Evolutionary conservation across 1,139 yeast genomes (phyloP), one percentile per base, ranked within the genome.

Genomic region (Pichia sp.): DNA sequence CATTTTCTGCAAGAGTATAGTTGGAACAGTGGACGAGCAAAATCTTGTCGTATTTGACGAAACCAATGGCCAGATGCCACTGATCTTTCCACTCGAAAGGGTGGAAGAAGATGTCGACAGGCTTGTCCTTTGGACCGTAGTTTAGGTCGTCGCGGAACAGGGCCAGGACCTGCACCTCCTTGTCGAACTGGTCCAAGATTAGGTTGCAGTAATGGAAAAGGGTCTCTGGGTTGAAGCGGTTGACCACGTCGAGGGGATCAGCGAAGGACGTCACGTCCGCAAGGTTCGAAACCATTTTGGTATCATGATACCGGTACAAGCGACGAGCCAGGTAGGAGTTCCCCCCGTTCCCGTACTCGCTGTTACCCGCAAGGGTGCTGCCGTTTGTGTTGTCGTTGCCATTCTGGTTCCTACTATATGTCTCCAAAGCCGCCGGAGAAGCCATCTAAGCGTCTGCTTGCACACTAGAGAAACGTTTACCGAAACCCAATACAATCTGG

Each of bases 41-140:
- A 8, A 66, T 53, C 46, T 60, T 63, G 13, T 58, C 55, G 26
- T 53, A 51, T 10, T 57, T 48, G 25, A 56, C 56, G 44, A 66
- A 63, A 10, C 63, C 67, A n/a, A 67, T 52, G 0, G 66, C 69
- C 18, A 67, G 52, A 55, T 67, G 69, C 70, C 70, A 67, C 42
- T 64, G 59, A 18, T 58, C 59, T 8, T 58, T 54, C 62, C 63
- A 64, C 16, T 43, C 49, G 37, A 66, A 65, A 2, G 71, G 71
- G 46, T 64, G 67, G 37, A 67, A 59, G 12, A 60, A 52, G 28
- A 65, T 46, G 16, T 60, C 63, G 9, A 56, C 49, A 26, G 36
- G n/a, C 9, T 49, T 46, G 1, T 28, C 41, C 30, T 51, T 60
- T 0, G 70, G 70, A 0, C 70, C 70, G 52, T 55, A 62, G 42